phyloP scores from a whole-genome alignment of 2,329 filamentous ascomycete genomes.

The Ophiostoma sp. region DNA sequence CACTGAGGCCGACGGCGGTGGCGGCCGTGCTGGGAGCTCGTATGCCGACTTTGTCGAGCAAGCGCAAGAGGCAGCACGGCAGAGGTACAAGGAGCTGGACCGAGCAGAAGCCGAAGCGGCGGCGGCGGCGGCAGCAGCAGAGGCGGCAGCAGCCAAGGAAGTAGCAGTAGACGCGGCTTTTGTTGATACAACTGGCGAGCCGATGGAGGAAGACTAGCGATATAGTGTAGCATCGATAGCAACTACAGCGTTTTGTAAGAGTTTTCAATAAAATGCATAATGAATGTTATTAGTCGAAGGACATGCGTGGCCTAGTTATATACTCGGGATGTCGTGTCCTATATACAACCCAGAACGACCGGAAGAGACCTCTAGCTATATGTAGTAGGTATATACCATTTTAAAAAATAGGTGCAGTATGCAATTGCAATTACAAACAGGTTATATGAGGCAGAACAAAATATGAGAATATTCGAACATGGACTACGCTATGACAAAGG shows the following conservation, averaged over 20 bases:
- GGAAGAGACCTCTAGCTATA: not conserved
- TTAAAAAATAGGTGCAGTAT: constrained; percentile 12
- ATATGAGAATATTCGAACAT: not conserved
- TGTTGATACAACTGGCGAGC: not conserved
- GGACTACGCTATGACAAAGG: constrained; percentile 25
- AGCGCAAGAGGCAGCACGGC: constrained; percentile 60
- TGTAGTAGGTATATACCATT: not conserved
- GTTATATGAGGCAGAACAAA: not conserved
- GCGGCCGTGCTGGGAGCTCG: constrained; percentile 52
- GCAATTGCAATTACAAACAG: not conserved
- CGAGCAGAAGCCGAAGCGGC: constrained; percentile 17
- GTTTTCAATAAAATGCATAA: not conserved
- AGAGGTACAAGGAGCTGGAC: constrained; percentile 42
- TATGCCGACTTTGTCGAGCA: constrained; percentile 59
- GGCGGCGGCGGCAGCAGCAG: constrained; percentile 6
- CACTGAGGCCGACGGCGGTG: constrained; percentile 49
- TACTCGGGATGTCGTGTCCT: not conserved
- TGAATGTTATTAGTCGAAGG: too few species aligned
- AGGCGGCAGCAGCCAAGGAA: not conserved
- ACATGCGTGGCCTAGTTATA: not conserved
- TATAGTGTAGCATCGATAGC: not conserved
- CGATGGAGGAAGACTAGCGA: constrained; percentile 3
- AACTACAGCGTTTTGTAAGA: not conserved
- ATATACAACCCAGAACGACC: not conserved
- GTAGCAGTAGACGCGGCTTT: not conserved